Conservation (phyloP, 78 protist species). For the Tieghemostelium lacteum region DNA sequence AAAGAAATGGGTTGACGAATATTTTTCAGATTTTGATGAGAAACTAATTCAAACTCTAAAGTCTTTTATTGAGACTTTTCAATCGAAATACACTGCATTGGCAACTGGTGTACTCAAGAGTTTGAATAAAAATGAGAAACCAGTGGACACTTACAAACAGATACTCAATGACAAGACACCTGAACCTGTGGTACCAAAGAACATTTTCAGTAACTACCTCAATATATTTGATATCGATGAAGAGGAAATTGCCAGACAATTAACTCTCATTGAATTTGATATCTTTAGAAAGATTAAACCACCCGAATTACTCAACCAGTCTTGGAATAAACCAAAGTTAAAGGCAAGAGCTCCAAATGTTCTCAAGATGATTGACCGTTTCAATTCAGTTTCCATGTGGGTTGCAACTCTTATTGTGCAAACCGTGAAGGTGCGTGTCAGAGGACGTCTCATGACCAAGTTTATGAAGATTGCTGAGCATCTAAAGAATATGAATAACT, state of each 20-base stretch:
- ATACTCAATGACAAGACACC: slow-evolving; percentile 71
- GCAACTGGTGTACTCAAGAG: slow-evolving; percentile 19
- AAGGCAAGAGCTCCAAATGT: slow-evolving; percentile 82
- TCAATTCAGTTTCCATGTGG: slow-evolving; percentile 86
- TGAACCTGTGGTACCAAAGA: slow-evolving; percentile 68
- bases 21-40: slow-evolving; percentile 81
- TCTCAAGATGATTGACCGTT: slow-evolving; percentile 68
- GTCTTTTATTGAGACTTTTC: slow-evolving; percentile 56
- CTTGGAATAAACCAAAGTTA: slow-evolving; percentile 83
- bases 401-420: slow-evolving; percentile 84
- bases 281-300: slow-evolving; percentile 80
- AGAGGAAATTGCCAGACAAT: slow-evolving; percentile 85
- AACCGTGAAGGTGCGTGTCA: slow-evolving; percentile 24
- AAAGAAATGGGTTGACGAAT: slow-evolving; percentile 79
- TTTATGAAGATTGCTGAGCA: slow-evolving; percentile 82
- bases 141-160: neutral
- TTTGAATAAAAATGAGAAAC: slow-evolving; percentile 19
- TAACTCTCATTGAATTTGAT: slow-evolving; percentile 82
- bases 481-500: slow-evolving; percentile 77
- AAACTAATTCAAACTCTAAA: slow-evolving; percentile 20
- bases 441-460: slow-evolving; percentile 77
- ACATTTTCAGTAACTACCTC: slow-evolving; percentile 49
- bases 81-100: slow-evolving; percentile 32
- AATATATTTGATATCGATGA: slow-evolving; percentile 31
- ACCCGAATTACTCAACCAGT: slow-evolving; percentile 85